Conservation (phyloP, 805 yeast species). For the Candida michaelii region DNA sequence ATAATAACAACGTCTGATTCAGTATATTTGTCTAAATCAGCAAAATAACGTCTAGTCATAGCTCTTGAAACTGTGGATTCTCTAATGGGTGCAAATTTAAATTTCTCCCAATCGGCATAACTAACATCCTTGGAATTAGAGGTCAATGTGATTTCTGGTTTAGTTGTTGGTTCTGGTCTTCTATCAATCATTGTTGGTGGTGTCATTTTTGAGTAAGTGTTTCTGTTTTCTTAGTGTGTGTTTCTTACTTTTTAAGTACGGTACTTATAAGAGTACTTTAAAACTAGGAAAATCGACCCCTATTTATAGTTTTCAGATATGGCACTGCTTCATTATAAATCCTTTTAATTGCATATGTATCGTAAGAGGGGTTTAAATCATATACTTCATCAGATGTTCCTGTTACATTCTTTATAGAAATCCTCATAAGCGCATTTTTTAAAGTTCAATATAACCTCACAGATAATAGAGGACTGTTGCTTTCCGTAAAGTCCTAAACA, state of each 20-base stretch:
- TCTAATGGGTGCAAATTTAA: conserved; percentile 69
- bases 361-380: neutral
- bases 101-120: conserved; percentile 64
- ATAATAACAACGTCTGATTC: conserved; percentile 73
- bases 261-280: neutral
- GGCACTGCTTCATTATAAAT: neutral
- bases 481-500: neutral
- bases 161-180: conserved; percentile 3
- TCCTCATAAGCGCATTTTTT: conserved; percentile 2
- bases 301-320: conserved; percentile 3
- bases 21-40: conserved; percentile 70
- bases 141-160: conserved; percentile 13
- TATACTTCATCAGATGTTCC: neutral
- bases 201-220: conserved; percentile 22
- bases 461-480: neutral
- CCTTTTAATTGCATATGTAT: conserved; percentile 2
- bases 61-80: conserved; percentile 81
- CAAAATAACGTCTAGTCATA: conserved; percentile 73
- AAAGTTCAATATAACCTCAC: neutral
- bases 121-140: conserved; percentile 13
- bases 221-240: neutral
- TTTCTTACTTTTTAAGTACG: neutral
- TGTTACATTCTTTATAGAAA: neutral
- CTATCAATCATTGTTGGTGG: conserved; percentile 35
- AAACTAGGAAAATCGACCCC: neutral